Percentiles rank a stretch among this genome's conserved stretches.
Evolutionary conservation across 805 yeast species (phyloP).

Genomic region (Yarrowia yakushimensis): DNA sequence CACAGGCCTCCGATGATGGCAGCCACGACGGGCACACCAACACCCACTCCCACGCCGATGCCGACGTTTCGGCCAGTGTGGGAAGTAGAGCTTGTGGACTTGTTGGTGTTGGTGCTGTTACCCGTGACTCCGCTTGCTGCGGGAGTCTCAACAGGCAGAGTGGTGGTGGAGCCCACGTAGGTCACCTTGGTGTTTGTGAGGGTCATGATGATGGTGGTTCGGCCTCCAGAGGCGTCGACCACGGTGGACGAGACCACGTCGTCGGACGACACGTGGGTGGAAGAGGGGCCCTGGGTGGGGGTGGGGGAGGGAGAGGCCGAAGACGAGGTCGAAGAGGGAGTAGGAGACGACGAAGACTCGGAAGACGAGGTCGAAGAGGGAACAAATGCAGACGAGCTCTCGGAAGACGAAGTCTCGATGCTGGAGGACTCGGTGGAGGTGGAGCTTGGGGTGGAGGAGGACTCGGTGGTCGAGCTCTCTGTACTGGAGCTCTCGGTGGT

Average conservation of each 20-base stretch:
- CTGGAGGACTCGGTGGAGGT: background rate
- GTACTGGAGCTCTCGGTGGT: background rate
- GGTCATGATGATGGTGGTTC: conserved; percentile 16
- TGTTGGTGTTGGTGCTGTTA: conserved; percentile 4
- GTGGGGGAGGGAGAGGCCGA: conserved; percentile 1
- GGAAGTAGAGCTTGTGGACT: background rate
- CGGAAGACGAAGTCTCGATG: background rate
- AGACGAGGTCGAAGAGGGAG: background rate
- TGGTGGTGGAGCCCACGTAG: background rate
- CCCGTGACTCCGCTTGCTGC: background rate
- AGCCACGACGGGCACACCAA: conserved; percentile 55
- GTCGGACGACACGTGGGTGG: background rate
- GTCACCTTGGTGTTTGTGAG: conserved; percentile 4
- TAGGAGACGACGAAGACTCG: background rate
- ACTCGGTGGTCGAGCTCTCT: background rate
- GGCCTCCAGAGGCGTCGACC: conserved; percentile 1
- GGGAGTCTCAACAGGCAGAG: background rate
- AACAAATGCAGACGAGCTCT: conserved; percentile 1
- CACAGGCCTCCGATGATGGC: conserved; percentile 38
- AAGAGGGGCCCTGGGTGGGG: background rate
- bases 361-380: background rate
- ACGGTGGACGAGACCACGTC: background rate
- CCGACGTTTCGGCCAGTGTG: conserved; percentile 44
- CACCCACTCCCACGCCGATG: conserved; percentile 64
- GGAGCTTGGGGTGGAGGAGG: too few relatives aligned